Evolutionary conservation across 331 rosid species (phyloP).

Genomic region (Cydonia oblonga): DNA sequence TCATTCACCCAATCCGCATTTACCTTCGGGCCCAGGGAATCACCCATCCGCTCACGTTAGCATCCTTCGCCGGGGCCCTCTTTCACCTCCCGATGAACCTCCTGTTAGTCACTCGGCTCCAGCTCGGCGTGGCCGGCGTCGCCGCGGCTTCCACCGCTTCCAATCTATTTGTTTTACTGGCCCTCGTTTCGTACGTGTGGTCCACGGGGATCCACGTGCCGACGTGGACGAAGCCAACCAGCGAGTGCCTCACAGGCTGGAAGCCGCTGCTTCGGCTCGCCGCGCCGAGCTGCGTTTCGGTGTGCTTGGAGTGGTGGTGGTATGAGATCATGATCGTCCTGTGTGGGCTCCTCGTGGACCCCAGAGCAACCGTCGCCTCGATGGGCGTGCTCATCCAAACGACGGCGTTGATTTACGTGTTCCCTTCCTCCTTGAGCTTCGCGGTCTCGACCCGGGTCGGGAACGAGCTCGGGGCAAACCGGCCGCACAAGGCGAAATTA

Average conservation of each 20-base stretch:
- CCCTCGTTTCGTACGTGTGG: constrained; percentile 33
- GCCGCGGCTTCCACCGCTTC: constrained; percentile 72
- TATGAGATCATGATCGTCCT: constrained; percentile 86
- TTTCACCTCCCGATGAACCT: constrained; percentile 48
- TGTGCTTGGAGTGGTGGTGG: constrained; percentile 99
- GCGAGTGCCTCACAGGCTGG: constrained; percentile 61
- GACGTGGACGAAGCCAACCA: constrained; percentile 51
- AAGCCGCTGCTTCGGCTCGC: constrained; percentile 53
- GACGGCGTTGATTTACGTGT: constrained; percentile 71
- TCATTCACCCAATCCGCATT: constrained; percentile 72
- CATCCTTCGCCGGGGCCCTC: constrained; percentile 46
- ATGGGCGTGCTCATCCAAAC: constrained; percentile 90
- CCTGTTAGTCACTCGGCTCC: constrained; percentile 17
- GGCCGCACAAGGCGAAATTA: constrained; percentile 28
- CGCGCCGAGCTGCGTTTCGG: constrained; percentile 81
- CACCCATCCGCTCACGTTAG: constrained; percentile 57
- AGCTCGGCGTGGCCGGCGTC: constrained; percentile 49
- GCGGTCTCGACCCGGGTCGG: constrained; percentile 92
- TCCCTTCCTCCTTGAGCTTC: constrained; percentile 66
- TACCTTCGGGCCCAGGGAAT: constrained; percentile 83
- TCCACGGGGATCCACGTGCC: constrained; percentile 26
- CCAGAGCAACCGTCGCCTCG: constrained; percentile 71
- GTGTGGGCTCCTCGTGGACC: constrained; percentile 66
- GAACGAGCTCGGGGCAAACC: constrained; percentile 62
- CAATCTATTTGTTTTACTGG: constrained; percentile 27